Evolutionary conservation across 768 basidiomycete genomes (phyloP), one percentile per base, ranked within the genome.

Genomic region (Cystofilobasidium bisporidii): DNA sequence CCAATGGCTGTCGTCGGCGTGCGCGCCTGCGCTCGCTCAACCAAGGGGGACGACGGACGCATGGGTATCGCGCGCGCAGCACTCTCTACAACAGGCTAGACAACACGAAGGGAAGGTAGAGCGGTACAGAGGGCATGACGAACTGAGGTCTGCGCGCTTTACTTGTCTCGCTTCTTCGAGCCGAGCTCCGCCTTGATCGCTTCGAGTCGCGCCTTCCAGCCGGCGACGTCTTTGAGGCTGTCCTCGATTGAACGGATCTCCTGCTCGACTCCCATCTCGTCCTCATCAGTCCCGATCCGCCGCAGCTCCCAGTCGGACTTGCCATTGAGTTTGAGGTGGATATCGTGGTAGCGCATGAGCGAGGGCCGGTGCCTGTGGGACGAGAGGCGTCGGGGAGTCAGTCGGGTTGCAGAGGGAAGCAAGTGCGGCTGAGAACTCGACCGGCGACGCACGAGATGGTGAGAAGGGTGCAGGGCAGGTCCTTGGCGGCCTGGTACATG

Each of bases 401-500:
- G 26, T 33, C 53, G 45, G n/a, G n/a, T n/a, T 59, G 6, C 20
- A 64, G 38, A 30, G 38, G 41, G 17, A 57, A n/a, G n/a, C n/a
- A n/a, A n/a, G n/a, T n/a, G n/a, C n/a, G n/a, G n/a, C n/a, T n/a
- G n/a, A n/a, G n/a, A n/a, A n/a, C n/a, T n/a, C n/a, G n/a, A n/a
- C n/a, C 10, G 64, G 38, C n/a, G 1, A 17, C 69, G 71, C 53
- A 76, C 20, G 92, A 92, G 61, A 97, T 90, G 4, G 92, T 97
- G 66, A 98, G 87, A 57, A 98, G 82, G 0, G 93, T 93, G 74
- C 96, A 91, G 1, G 87, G 91, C 17, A 89, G 80, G 38, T 85
- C 82, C 77, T 96, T 96, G 33, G 88, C 87, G 71, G 89, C 85
- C 75, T 93, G 88, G 79, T 97, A 98, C 89, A 98, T 92, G 71